phyloP scores from a whole-genome alignment of 2,329 filamentous ascomycete species.

The Cryphonectria naterciae region DNA sequence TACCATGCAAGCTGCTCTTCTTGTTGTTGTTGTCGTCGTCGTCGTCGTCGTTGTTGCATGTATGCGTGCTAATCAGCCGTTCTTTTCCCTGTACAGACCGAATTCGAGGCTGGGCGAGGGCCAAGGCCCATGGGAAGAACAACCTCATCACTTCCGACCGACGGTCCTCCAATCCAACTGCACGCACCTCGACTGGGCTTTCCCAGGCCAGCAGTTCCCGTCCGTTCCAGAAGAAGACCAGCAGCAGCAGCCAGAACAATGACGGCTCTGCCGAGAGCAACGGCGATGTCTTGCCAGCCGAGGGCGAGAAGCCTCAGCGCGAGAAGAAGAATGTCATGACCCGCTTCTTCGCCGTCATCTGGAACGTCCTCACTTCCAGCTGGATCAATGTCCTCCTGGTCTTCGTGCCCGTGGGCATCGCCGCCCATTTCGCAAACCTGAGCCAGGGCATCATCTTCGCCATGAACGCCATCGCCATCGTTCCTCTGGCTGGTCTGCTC shows the following conservation, averaged over 20 bases:
- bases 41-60: background rate
- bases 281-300: background rate
- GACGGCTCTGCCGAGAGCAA: slow-evolving; percentile 1
- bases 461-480: slow-evolving; percentile 75
- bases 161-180: slow-evolving; percentile 15
- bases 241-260: slow-evolving; percentile 11
- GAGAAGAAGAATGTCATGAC: slow-evolving; percentile 31
- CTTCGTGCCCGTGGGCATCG: slow-evolving; percentile 79
- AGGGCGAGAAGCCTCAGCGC: slow-evolving; percentile 23
- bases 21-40: too few relatives aligned
- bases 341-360: slow-evolving; percentile 49
- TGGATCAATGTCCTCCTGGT: slow-evolving; percentile 74
- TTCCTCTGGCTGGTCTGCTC: slow-evolving; percentile 73
- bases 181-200: slow-evolving; percentile 18
- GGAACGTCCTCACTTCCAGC: slow-evolving; percentile 62
- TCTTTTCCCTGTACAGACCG: slow-evolving; percentile 32
- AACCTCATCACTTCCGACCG: slow-evolving; percentile 29
- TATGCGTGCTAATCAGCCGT: slow-evolving; percentile 9
- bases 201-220: slow-evolving; percentile 13
- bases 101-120: slow-evolving; percentile 37
- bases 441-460: slow-evolving; percentile 69
- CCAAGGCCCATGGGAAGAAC: slow-evolving; percentile 36
- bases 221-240: background rate
- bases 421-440: slow-evolving; percentile 57
- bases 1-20: background rate